Percentiles rank a stretch among this genome's conserved stretches.
These are phyloP conservation scores for Stipa capillata DNA, from an alignment of 176 grass and related monocot genomes.

Conservation along the genomic window DNA sequence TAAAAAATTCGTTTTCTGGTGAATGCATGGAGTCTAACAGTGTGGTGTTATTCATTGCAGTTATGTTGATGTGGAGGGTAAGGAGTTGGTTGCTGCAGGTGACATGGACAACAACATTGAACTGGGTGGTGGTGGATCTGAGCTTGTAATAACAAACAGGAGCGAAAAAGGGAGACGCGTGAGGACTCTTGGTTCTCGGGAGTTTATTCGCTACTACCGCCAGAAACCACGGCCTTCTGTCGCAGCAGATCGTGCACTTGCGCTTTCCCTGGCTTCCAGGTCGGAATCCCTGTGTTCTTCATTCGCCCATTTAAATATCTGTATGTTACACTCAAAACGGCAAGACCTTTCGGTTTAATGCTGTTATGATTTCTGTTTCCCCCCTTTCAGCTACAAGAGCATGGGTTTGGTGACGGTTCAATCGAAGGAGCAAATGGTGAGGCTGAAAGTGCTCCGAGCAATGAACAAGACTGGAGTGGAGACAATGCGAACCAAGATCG, in stretches of 20 bases:
- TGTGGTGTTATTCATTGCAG: constrained; percentile 27
- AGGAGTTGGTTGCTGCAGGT: constrained; percentile 51
- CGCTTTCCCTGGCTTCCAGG: constrained; percentile 79
- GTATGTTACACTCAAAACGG: background rate
- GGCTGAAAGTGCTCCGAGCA: constrained; percentile 73
- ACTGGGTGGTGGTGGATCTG: constrained; percentile 71
- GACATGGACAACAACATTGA: constrained; percentile 43
- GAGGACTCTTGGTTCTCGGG: constrained; percentile 63
- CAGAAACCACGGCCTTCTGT: constrained; percentile 82
- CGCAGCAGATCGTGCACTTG: constrained; percentile 50
- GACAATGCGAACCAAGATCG: constrained; percentile 69
- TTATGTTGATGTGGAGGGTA: constrained; percentile 73
- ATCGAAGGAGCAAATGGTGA: constrained; percentile 71
- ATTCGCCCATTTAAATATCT: background rate
- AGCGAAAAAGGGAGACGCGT: constrained; percentile 45
- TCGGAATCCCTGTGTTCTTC: background rate
- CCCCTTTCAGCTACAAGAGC: constrained; percentile 50
- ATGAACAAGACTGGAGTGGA: constrained; percentile 73
- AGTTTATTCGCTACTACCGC: constrained; percentile 84
- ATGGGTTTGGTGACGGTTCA: constrained; percentile 92
- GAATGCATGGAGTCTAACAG: background rate
- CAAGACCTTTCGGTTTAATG: background rate
- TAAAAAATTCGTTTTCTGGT: background rate
- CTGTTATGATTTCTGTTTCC: background rate
- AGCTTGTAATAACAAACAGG: constrained; percentile 74